Evolutionary conservation across 129 eudicot species (phyloP).

Genomic region (Deinandra increscens): DNA sequence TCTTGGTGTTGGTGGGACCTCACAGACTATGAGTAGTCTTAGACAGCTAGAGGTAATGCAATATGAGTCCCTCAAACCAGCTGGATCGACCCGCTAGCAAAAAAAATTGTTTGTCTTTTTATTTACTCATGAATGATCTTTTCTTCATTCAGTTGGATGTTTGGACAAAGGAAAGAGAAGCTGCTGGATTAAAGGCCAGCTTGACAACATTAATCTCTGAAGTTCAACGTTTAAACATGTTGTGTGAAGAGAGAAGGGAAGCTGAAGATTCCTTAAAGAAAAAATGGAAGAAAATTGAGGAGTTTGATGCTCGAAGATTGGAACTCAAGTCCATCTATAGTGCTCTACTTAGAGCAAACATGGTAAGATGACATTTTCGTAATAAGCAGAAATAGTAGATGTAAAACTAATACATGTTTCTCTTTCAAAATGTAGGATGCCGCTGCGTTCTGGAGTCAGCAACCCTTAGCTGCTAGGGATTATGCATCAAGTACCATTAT

Average conservation of each 20-base stretch:
- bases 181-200: constrained; percentile 91
- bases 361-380: constrained; percentile 44
- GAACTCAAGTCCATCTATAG: constrained; percentile 83
- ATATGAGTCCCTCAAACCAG: neutral
- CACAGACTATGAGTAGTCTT: constrained; percentile 93
- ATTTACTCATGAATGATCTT: neutral
- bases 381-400: neutral
- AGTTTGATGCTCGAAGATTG: constrained; percentile 94
- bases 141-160: constrained; percentile 68
- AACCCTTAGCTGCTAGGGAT: constrained; percentile 87
- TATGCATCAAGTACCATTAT: constrained; percentile 91
- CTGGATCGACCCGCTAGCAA: neutral
- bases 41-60: constrained; percentile 85
- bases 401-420: neutral
- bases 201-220: constrained; percentile 81
- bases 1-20: constrained; percentile 54
- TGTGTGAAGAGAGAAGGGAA: constrained; percentile 94
- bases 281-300: constrained; percentile 99
- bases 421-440: constrained; percentile 64
- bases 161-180: constrained; percentile 97
- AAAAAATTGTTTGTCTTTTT: neutral
- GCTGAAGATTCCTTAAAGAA: constrained; percentile 96
- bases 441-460: constrained; percentile 92
- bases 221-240: constrained; percentile 80
- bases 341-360: constrained; percentile 78